A percentile compares a stretch with the other conserved stretches of the same genome.
Conservation (phyloP, 1,284 basidiomycete genomes). For the Cryptococcus sp. region DNA sequence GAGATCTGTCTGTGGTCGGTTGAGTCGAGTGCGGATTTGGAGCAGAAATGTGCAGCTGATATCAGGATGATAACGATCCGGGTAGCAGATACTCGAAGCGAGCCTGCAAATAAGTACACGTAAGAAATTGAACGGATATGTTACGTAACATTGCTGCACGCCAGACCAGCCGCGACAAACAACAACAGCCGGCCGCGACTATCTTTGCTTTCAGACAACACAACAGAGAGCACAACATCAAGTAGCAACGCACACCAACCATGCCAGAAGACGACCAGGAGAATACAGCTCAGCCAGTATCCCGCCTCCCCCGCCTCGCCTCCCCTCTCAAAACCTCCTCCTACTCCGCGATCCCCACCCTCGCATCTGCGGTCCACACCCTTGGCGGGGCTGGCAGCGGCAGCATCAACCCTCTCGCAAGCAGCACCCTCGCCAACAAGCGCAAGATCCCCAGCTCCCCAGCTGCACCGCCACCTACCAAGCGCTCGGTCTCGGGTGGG, state of each 20-base stretch:
- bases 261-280: constrained; percentile 27
- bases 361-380: constrained; percentile 5
- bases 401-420: constrained; percentile 13
- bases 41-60: background rate
- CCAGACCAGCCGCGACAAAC: background rate
- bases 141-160: background rate
- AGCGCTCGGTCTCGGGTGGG: constrained; percentile 25
- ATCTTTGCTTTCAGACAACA: constrained; percentile 4
- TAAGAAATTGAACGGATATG: too few relatives aligned
- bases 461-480: constrained; percentile 20
- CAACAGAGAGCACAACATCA: background rate
- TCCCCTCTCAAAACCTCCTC: constrained; percentile 25
- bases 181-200: constrained; percentile 11
- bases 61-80: background rate
- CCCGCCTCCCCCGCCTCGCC: constrained; percentile 32
- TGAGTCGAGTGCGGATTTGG: constrained; percentile 7
- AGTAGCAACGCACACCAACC: background rate
- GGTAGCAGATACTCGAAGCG: too few relatives aligned
- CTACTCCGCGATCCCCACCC: constrained; percentile 16
- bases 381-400: too few relatives aligned
- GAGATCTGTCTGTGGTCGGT: background rate
- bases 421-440: constrained; percentile 26
- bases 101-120: too few relatives aligned
- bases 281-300: constrained; percentile 18
- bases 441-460: constrained; percentile 37